Percentiles rank a stretch among this genome's conserved stretches.
Conservation (phyloP, 2,329 filamentous ascomycete species). For the Apiospora koreana region DNA sequence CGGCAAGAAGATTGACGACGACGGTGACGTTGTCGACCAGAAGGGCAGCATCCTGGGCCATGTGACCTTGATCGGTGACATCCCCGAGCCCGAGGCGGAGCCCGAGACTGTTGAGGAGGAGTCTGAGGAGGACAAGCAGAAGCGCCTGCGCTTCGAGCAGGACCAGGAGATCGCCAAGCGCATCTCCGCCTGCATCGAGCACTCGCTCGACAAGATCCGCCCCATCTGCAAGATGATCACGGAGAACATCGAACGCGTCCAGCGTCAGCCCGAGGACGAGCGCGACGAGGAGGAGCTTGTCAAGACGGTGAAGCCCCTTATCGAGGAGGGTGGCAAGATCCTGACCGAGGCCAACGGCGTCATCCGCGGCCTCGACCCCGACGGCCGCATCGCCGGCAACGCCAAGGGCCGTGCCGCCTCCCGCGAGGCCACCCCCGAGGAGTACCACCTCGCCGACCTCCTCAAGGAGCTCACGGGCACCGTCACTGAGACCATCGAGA, state of each 20-base stretch:
- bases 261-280: constrained; percentile 80
- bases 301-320: constrained; percentile 80
- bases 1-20: constrained; percentile 69
- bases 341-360: constrained; percentile 84
- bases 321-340: constrained; percentile 82
- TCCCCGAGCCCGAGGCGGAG: constrained; percentile 48
- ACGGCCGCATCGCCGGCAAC: constrained; percentile 80
- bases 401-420: constrained; percentile 79
- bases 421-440: constrained; percentile 77
- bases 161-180: constrained; percentile 77
- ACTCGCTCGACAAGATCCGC: constrained; percentile 80
- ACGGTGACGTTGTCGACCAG: constrained; percentile 71
- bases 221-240: constrained; percentile 87
- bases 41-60: constrained; percentile 69
- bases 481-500: constrained; percentile 82
- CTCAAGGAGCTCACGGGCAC: constrained; percentile 84
- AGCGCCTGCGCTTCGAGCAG: constrained; percentile 58
- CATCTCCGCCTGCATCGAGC: constrained; percentile 71
- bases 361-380: constrained; percentile 85
- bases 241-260: constrained; percentile 78
- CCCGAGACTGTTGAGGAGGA: constrained; percentile 48
- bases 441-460: constrained; percentile 80
- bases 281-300: constrained; percentile 89
- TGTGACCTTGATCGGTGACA: constrained; percentile 65
- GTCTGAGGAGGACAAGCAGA: constrained; percentile 59